phyloP scores from a whole-genome alignment of 228 moss, liverwort and hornwort species.

The Sphagnum magellanicum region DNA sequence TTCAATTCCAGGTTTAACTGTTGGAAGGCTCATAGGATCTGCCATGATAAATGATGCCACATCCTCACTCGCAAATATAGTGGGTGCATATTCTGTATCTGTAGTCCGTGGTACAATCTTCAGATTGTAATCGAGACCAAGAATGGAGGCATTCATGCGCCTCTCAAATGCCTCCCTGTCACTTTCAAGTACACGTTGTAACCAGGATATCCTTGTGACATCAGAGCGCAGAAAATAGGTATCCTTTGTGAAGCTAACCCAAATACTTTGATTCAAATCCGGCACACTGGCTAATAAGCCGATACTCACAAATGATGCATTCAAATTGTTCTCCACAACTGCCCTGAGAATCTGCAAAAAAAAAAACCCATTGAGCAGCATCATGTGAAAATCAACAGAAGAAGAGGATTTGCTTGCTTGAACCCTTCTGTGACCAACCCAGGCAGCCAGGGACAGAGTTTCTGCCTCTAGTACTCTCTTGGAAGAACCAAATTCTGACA shows the following conservation, averaged over 20 bases:
- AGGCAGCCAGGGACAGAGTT: no score
- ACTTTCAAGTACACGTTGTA: slow-evolving; percentile 25
- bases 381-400: no score
- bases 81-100: slow-evolving; percentile 23
- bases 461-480: no score
- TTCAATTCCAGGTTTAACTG: background rate
- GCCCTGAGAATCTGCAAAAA: slow-evolving; percentile 21
- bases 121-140: slow-evolving; percentile 6
- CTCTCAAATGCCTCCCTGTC: slow-evolving; percentile 21
- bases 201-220: slow-evolving; percentile 24
- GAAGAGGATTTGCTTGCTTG: no score
- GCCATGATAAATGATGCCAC: background rate
- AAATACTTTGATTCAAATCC: slow-evolving; percentile 9
- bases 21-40: background rate
- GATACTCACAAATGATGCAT: slow-evolving; percentile 32
- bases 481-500: no score
- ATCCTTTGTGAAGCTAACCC: slow-evolving; percentile 22
- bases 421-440: no score
- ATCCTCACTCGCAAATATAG: slow-evolving; percentile 20
- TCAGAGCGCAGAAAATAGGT: slow-evolving; percentile 32
- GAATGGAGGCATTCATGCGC: slow-evolving; percentile 15
- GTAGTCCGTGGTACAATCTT: background rate
- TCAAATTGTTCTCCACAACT: slow-evolving; percentile 32
- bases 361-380: background rate
- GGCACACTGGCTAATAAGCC: slow-evolving; percentile 33